phyloP scores from a whole-genome alignment of 1,284 basidiomycete species.

The Leucoagaricus sp. region DNA sequence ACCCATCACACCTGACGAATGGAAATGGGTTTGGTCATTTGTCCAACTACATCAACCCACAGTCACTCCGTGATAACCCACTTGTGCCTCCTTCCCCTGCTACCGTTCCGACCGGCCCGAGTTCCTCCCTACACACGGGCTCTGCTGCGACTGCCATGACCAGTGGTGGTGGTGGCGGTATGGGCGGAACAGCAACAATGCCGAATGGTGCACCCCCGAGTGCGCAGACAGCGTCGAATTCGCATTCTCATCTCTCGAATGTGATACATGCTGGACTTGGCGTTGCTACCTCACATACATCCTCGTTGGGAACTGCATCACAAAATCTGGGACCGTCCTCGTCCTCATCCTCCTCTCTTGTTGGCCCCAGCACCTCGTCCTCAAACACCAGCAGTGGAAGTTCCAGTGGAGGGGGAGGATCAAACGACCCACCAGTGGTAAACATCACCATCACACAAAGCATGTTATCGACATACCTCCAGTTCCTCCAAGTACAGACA shows the following conservation, averaged over 20 bases:
- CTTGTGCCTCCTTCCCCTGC: conserved; percentile 21
- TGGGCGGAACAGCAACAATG: background rate
- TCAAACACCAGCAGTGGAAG: conserved; percentile 4
- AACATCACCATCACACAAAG: conserved; percentile 17
- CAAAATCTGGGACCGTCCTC: no score
- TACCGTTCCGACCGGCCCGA: conserved; percentile 18
- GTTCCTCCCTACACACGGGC: conserved; percentile 2
- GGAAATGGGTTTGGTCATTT: conserved; percentile 16
- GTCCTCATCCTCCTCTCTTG: no score
- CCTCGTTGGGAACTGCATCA: no score
- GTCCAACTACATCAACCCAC: conserved; percentile 29
- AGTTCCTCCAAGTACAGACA: conserved; percentile 56
- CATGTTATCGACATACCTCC: conserved; percentile 56
- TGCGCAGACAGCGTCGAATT: conserved; percentile 8
- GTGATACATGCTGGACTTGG: background rate
- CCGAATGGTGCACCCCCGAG: conserved; percentile 4
- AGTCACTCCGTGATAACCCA: conserved; percentile 27
- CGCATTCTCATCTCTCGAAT: conserved; percentile 12
- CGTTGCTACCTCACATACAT: no score
- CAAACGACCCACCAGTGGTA: conserved; percentile 12
- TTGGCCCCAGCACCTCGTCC: no score
- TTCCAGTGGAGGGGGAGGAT: no score
- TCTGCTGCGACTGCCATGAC: background rate
- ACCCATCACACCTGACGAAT: conserved; percentile 19
- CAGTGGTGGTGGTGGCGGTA: background rate